These are phyloP conservation scores for Cladosporium colombiae DNA, from an alignment of 2,329 filamentous ascomycete species.

Conservation along the genomic window DNA sequence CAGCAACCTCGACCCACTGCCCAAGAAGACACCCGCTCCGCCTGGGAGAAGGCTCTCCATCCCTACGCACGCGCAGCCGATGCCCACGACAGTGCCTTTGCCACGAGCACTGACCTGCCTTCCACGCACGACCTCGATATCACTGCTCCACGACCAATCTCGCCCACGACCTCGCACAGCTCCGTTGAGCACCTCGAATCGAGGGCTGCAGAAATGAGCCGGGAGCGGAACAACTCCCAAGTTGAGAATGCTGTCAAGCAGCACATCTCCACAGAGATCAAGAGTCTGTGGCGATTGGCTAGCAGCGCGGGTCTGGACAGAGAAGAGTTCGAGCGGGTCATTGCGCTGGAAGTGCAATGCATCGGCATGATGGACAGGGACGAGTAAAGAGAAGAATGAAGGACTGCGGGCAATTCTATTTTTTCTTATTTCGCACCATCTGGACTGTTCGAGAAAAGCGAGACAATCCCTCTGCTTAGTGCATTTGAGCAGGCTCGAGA, in stretches of 20 bases:
- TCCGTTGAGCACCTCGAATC: conserved; percentile 59
- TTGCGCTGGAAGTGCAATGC: conserved; percentile 70
- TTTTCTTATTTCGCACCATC: not conserved
- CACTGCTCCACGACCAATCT: conserved; percentile 54
- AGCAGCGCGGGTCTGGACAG: conserved; percentile 70
- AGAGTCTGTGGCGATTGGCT: conserved; percentile 73
- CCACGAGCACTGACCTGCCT: conserved; percentile 55
- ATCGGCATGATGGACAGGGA: conserved; percentile 68
- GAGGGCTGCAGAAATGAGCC: conserved; percentile 35
- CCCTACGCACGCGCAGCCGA: conserved; percentile 16
- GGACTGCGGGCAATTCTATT: not conserved
- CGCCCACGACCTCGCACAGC: conserved; percentile 40
- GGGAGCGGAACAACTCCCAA: conserved; percentile 46
- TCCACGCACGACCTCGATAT: conserved; percentile 45
- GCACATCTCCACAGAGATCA: conserved; percentile 74
- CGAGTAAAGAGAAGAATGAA: conserved; percentile 31
- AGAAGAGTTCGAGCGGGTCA: conserved; percentile 72
- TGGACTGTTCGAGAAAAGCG: not conserved
- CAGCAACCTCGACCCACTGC: not conserved
- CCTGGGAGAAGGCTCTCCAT: conserved; percentile 21
- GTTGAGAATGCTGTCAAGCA: conserved; percentile 74
- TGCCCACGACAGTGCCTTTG: conserved; percentile 42
- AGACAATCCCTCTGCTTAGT: not conserved
- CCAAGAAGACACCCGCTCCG: conserved; percentile 13
- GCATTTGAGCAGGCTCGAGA: not conserved